phyloP scores from a whole-genome alignment of 345 rosid genomes.

The Microcos paniculata region DNA sequence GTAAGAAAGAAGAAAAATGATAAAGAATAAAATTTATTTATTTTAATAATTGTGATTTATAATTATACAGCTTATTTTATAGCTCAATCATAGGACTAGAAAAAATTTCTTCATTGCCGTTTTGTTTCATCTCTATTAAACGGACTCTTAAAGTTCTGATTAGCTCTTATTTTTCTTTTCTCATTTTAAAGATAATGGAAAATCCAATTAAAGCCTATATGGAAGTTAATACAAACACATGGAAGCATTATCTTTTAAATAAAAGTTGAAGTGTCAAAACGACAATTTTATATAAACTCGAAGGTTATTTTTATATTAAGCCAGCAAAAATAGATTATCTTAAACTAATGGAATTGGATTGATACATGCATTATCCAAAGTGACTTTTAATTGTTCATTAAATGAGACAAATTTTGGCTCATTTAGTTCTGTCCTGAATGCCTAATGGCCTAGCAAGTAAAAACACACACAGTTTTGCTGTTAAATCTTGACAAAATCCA shows the following conservation, averaged over 20 bases:
- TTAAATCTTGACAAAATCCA: not conserved
- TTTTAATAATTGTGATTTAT: too few species aligned
- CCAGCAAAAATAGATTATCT: not conserved
- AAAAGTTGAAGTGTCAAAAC: too few species aligned
- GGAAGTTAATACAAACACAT: not conserved
- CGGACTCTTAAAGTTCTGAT: not conserved
- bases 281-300: not conserved
- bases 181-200: not conserved
- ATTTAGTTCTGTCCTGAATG: not conserved
- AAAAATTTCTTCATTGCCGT: too few species aligned
- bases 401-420: not conserved
- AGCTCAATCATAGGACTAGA: too few species aligned
- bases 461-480: not conserved
- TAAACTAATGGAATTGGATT: not conserved
- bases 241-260: not conserved
- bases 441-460: not conserved
- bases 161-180: not conserved
- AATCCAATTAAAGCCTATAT: not conserved
- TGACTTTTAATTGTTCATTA: not conserved
- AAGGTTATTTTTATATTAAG: too few species aligned
- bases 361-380: not conserved
- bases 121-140: too few species aligned
- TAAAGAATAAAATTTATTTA: too few species aligned
- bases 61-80: too few species aligned
- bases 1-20: too few species aligned